phyloP scores from a whole-genome alignment of 352 stramenopile species.

The Globisporangium uncinulatum region DNA sequence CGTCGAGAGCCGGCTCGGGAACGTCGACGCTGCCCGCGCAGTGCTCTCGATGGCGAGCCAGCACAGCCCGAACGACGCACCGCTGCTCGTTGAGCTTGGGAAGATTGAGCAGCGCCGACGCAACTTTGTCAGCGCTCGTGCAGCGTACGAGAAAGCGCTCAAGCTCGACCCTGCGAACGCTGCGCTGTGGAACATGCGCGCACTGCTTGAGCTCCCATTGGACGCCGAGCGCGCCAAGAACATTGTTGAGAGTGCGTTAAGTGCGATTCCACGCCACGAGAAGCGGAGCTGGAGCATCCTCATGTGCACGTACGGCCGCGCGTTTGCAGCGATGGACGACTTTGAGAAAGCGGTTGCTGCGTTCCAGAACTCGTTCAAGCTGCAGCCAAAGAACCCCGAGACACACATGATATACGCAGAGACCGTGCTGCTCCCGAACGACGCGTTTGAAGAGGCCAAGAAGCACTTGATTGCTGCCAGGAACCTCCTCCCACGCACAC shows the following conservation, averaged over 20 bases:
- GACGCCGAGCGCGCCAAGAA: constrained; percentile 59
- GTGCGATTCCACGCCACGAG: constrained; percentile 61
- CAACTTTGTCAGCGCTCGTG: constrained; percentile 50
- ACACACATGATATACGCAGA: constrained; percentile 84
- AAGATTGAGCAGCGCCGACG: constrained; percentile 78
- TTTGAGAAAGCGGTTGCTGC: constrained; percentile 69
- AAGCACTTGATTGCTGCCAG: constrained; percentile 62
- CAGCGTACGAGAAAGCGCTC: constrained; percentile 68
- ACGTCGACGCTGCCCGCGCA: constrained; percentile 55
- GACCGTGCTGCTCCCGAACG: constrained; percentile 63
- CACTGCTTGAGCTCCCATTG: constrained; percentile 60
- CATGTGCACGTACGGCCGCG: constrained; percentile 79
- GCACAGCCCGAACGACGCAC: constrained; percentile 58
- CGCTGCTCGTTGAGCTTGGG: constrained; percentile 64
- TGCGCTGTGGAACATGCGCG: constrained; percentile 78
- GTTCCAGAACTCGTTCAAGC: constrained; percentile 79
- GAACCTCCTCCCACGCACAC: constrained; percentile 49
- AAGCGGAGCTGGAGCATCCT: constrained; percentile 83
- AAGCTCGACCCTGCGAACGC: constrained; percentile 59
- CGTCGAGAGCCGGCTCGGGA: constrained; percentile 52
- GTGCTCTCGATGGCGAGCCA: constrained; percentile 62
- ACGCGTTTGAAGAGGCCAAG: constrained; percentile 63
- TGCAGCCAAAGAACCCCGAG: constrained; percentile 73
- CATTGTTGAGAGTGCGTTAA: constrained; percentile 73
- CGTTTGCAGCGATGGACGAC: constrained; percentile 60